Evolutionary conservation across 176 grass and related monocot genomes (phyloP).

Genomic region (bread wheat (Triticum aestivum)): IWGSC_CS_RefSeq_v2.1 NC_057804.1:15018503-15019002

Average conservation of each 20-base stretch:
- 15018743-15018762: no score
- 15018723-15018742: not conserved
- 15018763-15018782: not conserved
- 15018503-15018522: slow-evolving; percentile 61
- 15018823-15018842: not conserved
- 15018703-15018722: no score
- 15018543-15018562: slow-evolving; percentile 62
- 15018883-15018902: not conserved
- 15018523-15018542: slow-evolving; percentile 59
- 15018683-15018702: slow-evolving; percentile 30
- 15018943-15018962: not conserved
- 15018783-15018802: not conserved
- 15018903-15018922: not conserved
- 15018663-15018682: slow-evolving; percentile 46
- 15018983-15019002: no score
- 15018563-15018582: slow-evolving; percentile 48
- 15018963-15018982: not conserved
- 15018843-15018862: slow-evolving; percentile 2
- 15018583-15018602: slow-evolving; percentile 66
- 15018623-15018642: slow-evolving; percentile 32
- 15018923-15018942: not conserved
- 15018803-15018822: slow-evolving; percentile 2
- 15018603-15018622: slow-evolving; percentile 37
- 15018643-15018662: slow-evolving; percentile 46
- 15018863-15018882: not conserved